Conservation (phyloP, 2,329 filamentous ascomycete species). For the Diaporthe sp. region DNA sequence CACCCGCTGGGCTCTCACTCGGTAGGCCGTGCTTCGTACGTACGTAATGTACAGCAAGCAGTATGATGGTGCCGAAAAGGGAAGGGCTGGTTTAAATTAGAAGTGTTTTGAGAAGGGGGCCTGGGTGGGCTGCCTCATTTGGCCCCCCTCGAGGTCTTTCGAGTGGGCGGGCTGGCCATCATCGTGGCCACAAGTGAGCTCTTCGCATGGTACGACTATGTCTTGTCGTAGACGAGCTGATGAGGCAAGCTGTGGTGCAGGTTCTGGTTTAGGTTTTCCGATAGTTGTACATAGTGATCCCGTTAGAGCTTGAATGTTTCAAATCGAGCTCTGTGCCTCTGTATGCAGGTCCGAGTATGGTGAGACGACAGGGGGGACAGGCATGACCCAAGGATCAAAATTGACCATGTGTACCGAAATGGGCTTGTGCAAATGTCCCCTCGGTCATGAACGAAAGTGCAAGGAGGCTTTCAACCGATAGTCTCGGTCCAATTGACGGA, state of each 20-base stretch:
- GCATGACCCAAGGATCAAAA: constrained; percentile 16
- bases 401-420: constrained; percentile 24
- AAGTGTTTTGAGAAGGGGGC: neutral
- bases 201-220: neutral
- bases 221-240: neutral
- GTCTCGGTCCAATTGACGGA: neutral
- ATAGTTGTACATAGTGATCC: neutral
- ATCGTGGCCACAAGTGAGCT: neutral
- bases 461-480: neutral
- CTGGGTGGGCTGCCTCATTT: constrained; percentile 34
- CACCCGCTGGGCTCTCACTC: neutral
- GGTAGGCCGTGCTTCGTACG: neutral
- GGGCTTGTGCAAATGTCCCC: neutral
- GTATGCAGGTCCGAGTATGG: neutral
- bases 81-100: constrained; percentile 27
- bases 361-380: constrained; percentile 3
- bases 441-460: constrained; percentile 5
- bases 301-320: constrained; percentile 11
- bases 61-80: constrained; percentile 10
- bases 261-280: neutral
- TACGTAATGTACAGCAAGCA: constrained; percentile 1
- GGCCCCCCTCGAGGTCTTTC: neutral
- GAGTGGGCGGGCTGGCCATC: neutral
- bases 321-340: constrained; percentile 4
- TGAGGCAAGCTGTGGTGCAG: neutral